Evolutionary conservation across 352 stramenopile genomes (phyloP), one percentile per base, ranked within the genome.

Genomic region (Pythium apleroticum): DNA sequence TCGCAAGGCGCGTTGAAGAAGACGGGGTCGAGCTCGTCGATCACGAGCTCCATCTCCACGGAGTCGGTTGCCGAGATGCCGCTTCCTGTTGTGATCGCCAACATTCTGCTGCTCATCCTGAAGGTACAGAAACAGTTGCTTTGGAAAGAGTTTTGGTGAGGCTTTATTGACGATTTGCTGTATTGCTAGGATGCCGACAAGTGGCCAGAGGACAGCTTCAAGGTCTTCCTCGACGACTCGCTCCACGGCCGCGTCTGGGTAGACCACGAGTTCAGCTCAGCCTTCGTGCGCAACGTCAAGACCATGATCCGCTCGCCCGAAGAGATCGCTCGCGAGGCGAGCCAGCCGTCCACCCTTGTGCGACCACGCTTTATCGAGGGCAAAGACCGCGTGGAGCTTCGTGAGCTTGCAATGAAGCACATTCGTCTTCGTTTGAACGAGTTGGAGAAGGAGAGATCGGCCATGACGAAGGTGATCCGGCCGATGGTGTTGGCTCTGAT

Each of bases 171-270:
- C 28, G 25, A 11, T 14, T 25, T 46, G 6, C 19, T 27, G 39
- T 53, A 10, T n/a, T 58, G 43, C 20, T 31, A 90, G 80, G 66
- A 85, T 49, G 59, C 48, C 19, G 57, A 78, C 14, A 74, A 78
- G 7, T 94, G 85, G 85, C 82, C 85, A 17, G 72, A 90, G 24
- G 87, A 96, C 65, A 93, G 81, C 56, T 77, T 93, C 31, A 96
- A 94, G 65, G 87, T 96, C 19, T 96, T 93, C 70, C 65, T 96
- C 3, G 86, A 94, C 43, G 87, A 96, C 68, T 91, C 87, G 5
- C 71, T 96, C 12, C 85, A 84, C 62, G 76, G 80, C n/a, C 78
- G 87, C 48, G 70, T 88, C 15, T 96, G 87, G 87, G 87, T 96
- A 0, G 86, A 96, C 55, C 82, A 94, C 52, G 84, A 93, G 31